Percentiles rank a stretch among this genome's conserved stretches.
Evolutionary conservation across 306 rosid genomes (phyloP).

Genomic region (Medicago ruthenica): DNA sequence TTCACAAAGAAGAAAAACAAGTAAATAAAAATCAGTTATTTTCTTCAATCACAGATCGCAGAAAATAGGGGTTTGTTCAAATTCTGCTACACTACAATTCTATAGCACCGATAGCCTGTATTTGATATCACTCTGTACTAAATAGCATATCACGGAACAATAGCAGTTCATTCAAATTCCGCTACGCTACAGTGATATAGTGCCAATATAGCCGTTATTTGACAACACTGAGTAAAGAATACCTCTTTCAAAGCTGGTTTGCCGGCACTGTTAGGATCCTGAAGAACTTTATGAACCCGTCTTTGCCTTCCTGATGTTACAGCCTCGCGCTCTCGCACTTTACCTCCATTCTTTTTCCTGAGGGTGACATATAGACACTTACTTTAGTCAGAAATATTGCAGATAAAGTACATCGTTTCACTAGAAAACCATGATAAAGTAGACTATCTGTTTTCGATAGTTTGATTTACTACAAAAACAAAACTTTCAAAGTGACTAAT

Average conservation of each 20-base stretch:
- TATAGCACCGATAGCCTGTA: neutral
- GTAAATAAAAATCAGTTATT: constrained; percentile 23
- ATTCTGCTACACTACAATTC: neutral
- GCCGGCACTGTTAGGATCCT: constrained; percentile 47
- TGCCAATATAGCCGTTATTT: neutral
- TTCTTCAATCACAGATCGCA: neutral
- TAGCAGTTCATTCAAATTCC: neutral
- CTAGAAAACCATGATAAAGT: neutral
- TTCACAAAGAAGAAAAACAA: constrained; percentile 41
- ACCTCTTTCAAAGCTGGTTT: constrained; percentile 72
- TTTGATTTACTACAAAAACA: too few relatives aligned
- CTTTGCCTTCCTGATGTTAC: constrained; percentile 65
- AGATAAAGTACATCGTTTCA: constrained; percentile 4
- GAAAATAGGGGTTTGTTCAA: neutral
- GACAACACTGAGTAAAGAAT: constrained; percentile 10
- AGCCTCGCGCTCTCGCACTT: constrained; percentile 63
- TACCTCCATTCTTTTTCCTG: constrained; percentile 71
- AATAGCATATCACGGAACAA: neutral
- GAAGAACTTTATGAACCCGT: constrained; percentile 57
- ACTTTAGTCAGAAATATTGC: constrained; percentile 34
- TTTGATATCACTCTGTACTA: neutral
- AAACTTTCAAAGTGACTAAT: too few relatives aligned
- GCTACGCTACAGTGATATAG: neutral
- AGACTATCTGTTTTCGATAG: too few relatives aligned
- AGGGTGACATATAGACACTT: constrained; percentile 22